Conservation (phyloP, 108 stramenopile genomes). For the Cyclotella cryptica region DNA sequence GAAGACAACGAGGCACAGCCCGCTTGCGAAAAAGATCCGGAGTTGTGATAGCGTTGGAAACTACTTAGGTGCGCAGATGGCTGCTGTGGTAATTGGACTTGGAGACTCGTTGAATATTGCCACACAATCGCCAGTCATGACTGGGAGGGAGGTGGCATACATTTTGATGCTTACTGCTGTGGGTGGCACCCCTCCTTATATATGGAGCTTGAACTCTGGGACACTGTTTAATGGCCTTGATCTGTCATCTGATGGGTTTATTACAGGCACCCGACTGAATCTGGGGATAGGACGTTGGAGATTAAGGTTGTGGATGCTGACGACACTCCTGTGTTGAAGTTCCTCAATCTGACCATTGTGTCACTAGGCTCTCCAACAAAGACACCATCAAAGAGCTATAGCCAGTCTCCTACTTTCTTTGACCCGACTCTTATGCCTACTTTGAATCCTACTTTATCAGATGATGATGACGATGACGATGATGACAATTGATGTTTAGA, state of each 20-base stretch:
- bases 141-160: neutral
- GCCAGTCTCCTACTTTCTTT: too few species aligned
- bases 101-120: too few species aligned
- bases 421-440: too few species aligned
- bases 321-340: too few species aligned
- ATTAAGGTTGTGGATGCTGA: neutral
- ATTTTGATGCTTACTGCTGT: too few species aligned
- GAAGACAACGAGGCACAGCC: slow-evolving; percentile 19
- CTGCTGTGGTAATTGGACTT: slow-evolving; percentile 5
- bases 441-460: too few species aligned
- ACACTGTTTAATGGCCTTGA: neutral
- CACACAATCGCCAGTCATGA: slow-evolving; percentile 18
- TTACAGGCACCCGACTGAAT: slow-evolving; percentile 10
- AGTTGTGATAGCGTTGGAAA: slow-evolving; percentile 16
- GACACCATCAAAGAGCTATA: too few species aligned
- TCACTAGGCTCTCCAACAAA: too few species aligned
- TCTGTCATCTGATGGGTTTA: slow-evolving; percentile 2
- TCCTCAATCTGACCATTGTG: slow-evolving; percentile 13
- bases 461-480: too few species aligned
- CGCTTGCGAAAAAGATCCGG: too few species aligned
- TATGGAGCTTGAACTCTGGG: slow-evolving; percentile 7
- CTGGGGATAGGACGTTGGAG: neutral
- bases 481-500: too few species aligned
- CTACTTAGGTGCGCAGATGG: slow-evolving; percentile 20
- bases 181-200: slow-evolving; percentile 2